Percentiles rank a stretch among this genome's conserved stretches.
Conservation (phyloP, 2,329 filamentous ascomycete genomes). For the Stenocarpella maydis region DNA sequence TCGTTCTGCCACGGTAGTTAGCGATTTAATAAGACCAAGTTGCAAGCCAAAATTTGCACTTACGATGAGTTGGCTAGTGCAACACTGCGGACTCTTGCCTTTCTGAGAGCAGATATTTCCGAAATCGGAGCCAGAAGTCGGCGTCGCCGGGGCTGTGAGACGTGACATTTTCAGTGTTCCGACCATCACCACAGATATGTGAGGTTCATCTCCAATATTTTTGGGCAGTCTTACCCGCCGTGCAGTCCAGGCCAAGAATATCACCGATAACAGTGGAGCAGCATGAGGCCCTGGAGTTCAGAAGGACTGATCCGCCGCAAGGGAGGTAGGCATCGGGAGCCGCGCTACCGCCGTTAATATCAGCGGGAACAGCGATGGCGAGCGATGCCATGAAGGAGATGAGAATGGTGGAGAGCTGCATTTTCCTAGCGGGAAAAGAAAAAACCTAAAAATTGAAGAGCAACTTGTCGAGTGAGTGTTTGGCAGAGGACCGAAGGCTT, state of each 20-base stretch:
- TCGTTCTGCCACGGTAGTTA: slow-evolving; percentile 9
- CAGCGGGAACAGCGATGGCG: slow-evolving; percentile 26
- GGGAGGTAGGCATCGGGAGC: not conserved
- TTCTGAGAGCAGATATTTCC: not conserved
- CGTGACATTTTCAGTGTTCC: not conserved
- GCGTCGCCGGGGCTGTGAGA: not conserved
- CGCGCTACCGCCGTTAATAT: not conserved
- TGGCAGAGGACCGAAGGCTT: slow-evolving; percentile 3
- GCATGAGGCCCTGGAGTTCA: slow-evolving; percentile 13
- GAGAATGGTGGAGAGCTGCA: slow-evolving; percentile 29
- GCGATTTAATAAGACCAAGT: not conserved
- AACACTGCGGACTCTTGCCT: slow-evolving; percentile 23
- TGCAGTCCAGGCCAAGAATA: slow-evolving; percentile 21
- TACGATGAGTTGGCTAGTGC: not conserved
- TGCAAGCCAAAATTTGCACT: not conserved
- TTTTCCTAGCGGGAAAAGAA: slow-evolving; percentile 6
- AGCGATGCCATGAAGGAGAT: slow-evolving; percentile 31
- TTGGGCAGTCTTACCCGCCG: not conserved
- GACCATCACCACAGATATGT: not conserved
- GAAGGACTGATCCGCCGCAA: slow-evolving; percentile 2
- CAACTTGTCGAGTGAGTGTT: not conserved
- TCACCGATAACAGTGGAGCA: slow-evolving; percentile 17
- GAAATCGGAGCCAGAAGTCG: not conserved
- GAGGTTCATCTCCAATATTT: not conserved
- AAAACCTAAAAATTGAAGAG: not conserved